Evolutionary conservation across 2,329 filamentous ascomycete genomes (phyloP), one percentile per base, ranked within the genome.

Genomic region (Orbilia ellipsospora): DNA sequence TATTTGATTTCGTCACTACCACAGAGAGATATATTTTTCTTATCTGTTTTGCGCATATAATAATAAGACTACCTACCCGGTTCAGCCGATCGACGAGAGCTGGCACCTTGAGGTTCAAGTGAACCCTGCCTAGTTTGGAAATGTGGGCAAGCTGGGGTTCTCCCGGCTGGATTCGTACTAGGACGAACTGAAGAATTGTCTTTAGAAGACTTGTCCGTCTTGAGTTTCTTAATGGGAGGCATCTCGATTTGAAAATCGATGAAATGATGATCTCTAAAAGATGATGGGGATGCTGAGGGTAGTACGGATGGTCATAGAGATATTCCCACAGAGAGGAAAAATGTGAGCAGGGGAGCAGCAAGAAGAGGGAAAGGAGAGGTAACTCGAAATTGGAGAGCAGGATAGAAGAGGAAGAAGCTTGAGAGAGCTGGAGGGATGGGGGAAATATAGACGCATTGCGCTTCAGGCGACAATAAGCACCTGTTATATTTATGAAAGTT

Each of bases 401-500:
- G n/a, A 16, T 23, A 36, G 20, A n/a, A 36, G 26, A 36, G 56
- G 44, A n/a, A 36, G 26, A 36, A 18, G 23, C 13, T 20, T 8
- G 23, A 55, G 56, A 8, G 10, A 26, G 36, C 16, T 7, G 36
- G 2, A 20, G 6, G 31, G 44, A 48, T 1, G 13, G 44, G 13
- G 18, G 54, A 42, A 16, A 44, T 44, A 42, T n/a, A n/a, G 44
- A 48, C 15, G 44, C 1, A 48, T 48, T 15, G 16, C 4, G 44
- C 16, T 12, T 8, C 18, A 2, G 16, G 7, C 23, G 18, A 45
- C 15, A n/a, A 15, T 28, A 26, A 45, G 36, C 26, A 55, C 13
- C 8, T 55, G 44, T 20, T 40, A 23, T 52, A 63, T 63, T 63
- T 63, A 63, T 42, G 60, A 23, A 13, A 18, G 36, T 8, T 42